phyloP scores from a whole-genome alignment of 768 basidiomycete genomes.

The Hericium rajendrae region DNA sequence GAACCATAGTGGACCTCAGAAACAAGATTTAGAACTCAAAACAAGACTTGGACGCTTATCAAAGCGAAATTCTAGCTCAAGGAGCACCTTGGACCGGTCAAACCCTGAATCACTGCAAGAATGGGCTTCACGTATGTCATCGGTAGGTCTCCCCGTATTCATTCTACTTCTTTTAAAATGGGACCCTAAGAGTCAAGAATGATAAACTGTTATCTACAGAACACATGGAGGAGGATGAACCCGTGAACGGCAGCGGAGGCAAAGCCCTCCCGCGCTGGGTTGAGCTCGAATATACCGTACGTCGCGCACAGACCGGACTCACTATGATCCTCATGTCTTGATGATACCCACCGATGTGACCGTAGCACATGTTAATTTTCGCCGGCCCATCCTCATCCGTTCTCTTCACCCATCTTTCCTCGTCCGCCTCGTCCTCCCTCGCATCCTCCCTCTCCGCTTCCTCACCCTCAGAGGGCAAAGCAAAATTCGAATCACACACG shows the following conservation, averaged over 20 bases:
- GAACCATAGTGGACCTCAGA: too few relatives aligned
- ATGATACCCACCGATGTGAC: neutral
- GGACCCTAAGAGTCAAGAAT: neutral
- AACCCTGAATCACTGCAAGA: too few relatives aligned
- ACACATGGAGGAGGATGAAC: slow-evolving; percentile 93
- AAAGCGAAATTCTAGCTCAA: too few relatives aligned
- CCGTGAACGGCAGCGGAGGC: slow-evolving; percentile 37
- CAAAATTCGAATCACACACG: slow-evolving; percentile 30
- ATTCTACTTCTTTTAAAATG: neutral
- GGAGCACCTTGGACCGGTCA: too few relatives aligned
- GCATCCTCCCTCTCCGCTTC: slow-evolving; percentile 19
- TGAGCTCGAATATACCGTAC: slow-evolving; percentile 78
- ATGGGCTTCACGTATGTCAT: slow-evolving; percentile 23
- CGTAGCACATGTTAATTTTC: slow-evolving; percentile 75
- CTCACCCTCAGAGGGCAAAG: slow-evolving; percentile 13
- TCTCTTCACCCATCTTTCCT: slow-evolving; percentile 81
- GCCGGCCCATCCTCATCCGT: slow-evolving; percentile 58
- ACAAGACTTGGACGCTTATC: too few relatives aligned
- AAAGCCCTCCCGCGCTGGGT: slow-evolving; percentile 77
- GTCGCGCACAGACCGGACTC: slow-evolving; percentile 13
- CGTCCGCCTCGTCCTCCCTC: slow-evolving; percentile 53
- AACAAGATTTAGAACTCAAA: too few relatives aligned
- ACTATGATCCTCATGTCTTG: slow-evolving; percentile 1
- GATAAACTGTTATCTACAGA: slow-evolving; percentile 33
- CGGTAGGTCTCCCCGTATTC: slow-evolving; percentile 10